A percentile compares a stretch with the other conserved stretches of the same genome.
These are phyloP conservation scores for Leccinum longicurvipes DNA, from an alignment of 768 basidiomycete species.

Conservation along the genomic window DNA sequence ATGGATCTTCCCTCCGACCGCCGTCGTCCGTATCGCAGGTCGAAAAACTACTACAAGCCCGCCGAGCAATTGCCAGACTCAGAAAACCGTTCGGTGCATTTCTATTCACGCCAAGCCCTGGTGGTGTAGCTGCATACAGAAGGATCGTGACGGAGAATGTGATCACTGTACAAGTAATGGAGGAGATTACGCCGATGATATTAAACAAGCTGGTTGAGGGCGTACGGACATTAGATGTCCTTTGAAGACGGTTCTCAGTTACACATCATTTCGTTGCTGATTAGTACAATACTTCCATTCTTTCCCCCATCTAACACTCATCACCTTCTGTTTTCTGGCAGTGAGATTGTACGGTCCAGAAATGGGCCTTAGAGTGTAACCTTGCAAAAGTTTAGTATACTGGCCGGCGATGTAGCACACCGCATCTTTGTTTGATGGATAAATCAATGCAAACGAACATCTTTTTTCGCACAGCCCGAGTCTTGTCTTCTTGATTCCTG, in stretches of 20 bases:
- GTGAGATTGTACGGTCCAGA: too few species aligned
- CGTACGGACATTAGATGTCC: constrained; percentile 4
- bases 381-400: too few species aligned
- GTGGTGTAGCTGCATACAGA: background rate
- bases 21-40: background rate
- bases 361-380: too few species aligned
- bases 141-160: background rate
- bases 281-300: too few species aligned
- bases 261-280: too few species aligned
- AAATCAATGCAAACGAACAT: too few species aligned
- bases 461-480: too few species aligned
- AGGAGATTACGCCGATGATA: background rate
- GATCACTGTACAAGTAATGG: background rate
- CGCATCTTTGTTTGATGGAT: too few species aligned
- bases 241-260: background rate
- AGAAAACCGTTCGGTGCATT: background rate
- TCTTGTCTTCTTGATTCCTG: too few species aligned
- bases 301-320: too few species aligned
- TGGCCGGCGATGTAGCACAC: too few species aligned
- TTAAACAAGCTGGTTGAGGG: background rate
- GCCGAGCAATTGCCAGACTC: background rate
- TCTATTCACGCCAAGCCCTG: background rate
- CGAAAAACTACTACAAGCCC: background rate
- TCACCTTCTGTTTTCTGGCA: too few species aligned
- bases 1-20: background rate